Percentiles rank a stretch among this genome's conserved stretches.
Evolutionary conservation across 192 early-diverging fungal species (phyloP).

Genomic region (Gaertneriomyces sp.): DNA sequence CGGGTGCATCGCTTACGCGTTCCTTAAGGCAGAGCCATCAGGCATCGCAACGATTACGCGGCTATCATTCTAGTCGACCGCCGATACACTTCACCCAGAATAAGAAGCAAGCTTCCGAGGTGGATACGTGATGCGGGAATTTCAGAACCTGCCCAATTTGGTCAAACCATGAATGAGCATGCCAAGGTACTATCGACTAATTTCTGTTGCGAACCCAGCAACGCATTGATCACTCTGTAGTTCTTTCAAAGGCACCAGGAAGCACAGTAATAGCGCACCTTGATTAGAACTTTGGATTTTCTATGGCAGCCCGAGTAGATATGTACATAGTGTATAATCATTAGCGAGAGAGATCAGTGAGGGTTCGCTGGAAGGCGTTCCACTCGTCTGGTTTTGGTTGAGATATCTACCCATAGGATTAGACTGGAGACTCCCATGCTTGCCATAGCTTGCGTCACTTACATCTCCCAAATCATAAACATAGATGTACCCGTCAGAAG

Average conservation of each 20-base stretch:
- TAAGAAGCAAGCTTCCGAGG: conserved; percentile 64
- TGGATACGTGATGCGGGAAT: conserved; percentile 64
- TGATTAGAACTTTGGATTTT: too few relatives aligned
- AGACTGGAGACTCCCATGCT: not conserved
- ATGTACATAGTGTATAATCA: too few relatives aligned
- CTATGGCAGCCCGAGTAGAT: too few relatives aligned
- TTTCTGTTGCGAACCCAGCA: too few relatives aligned
- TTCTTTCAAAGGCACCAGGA: too few relatives aligned
- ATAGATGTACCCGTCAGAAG: conserved; percentile 77
- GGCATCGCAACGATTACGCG: conserved; percentile 84
- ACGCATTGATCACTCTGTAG: too few relatives aligned
- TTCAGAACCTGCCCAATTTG: conserved; percentile 26
- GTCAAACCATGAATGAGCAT: conserved; percentile 17
- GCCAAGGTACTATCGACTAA: conserved; percentile 10
- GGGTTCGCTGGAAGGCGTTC: conserved; percentile 26
- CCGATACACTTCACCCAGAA: conserved; percentile 50
- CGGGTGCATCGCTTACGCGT: not conserved
- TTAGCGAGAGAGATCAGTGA: conserved; percentile 12
- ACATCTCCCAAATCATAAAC: conserved; percentile 95
- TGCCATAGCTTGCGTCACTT: not conserved
- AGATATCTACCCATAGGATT: conserved; percentile 8
- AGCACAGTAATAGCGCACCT: too few relatives aligned
- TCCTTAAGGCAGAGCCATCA: conserved; percentile 76
- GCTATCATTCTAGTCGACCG: conserved; percentile 77
- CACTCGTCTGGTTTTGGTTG: conserved; percentile 29